Base-by-base conservation (phyloP, 164 flowering plant species). In the Magnolia changhungtana region DNA sequence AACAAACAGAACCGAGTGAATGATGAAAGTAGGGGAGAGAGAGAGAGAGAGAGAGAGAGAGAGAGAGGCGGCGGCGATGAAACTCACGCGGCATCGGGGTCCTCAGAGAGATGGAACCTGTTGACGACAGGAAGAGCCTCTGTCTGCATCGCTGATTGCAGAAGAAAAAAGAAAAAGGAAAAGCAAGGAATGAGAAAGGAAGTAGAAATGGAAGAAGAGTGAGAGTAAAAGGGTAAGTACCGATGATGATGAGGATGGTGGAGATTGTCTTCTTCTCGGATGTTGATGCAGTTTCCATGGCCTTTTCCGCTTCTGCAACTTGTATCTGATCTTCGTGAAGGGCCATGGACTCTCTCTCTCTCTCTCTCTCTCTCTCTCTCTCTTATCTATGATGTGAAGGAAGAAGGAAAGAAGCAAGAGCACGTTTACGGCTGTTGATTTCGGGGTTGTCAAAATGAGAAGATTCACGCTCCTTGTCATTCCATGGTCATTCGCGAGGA, bases 51-150 rank as follows among this genome's bases (percentile, higher is more conserved):
- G 67, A 59, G 61, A n/a, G n/a, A n/a, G n/a, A n/a, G n/a, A 74
- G 67, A 71, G 69, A 74, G 27, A 76, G 73, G 58, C 58, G 14
- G 14, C 13, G 14, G 14, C 10, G 59, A 52, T 8, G 59, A 52
- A 52, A 82, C 90, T 83, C 76, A 95, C 99, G 80, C 75, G 29
- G 97, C 85, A 67, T 87, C 81, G 1, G 23, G 78, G 61, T 88
- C 94, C 77, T 92, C 93, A 0, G 80, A 29, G 65, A 96, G 92
- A 75, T 88, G 83, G 50, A 92, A 90, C 79, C 80, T 92, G 82
- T 82, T 82, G 45, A 96, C 97, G 49, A 96, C 78, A 18, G 99
- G 98, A 77, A 90, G 84, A 61, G 99, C 97, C 84, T 96, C 99
- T 14, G 95, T 87, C 83, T 96, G 97, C 99, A 96, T 96, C 86